A percentile compares a stretch with the other conserved stretches of the same genome.
Evolutionary conservation across 129 eudicot species (phyloP).

Genomic region (Lactuca saligna): DNA sequence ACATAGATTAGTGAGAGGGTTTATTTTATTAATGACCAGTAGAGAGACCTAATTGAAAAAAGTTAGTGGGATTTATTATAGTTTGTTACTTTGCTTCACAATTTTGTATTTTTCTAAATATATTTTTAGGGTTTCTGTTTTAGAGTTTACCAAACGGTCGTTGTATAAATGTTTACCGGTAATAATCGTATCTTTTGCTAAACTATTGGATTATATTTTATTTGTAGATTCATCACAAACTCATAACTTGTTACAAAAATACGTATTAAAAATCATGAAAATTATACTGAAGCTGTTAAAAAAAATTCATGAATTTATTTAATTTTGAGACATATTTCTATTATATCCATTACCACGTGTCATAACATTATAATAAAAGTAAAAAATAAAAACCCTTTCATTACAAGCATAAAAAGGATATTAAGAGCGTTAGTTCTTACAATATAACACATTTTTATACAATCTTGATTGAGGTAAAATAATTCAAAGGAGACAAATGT

Average conservation of each 20-base stretch:
- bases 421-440: too few species aligned
- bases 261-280: neutral
- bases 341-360: neutral
- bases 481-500: too few species aligned
- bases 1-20: constrained; percentile 25
- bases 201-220: neutral
- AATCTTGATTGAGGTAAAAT: too few species aligned
- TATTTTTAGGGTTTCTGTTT: constrained; percentile 9
- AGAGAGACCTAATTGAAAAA: neutral
- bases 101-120: constrained; percentile 11
- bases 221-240: neutral
- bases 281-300: too few species aligned
- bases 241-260: neutral
- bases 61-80: neutral
- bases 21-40: constrained; percentile 23
- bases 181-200: neutral
- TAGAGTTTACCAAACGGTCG: neutral
- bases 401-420: too few species aligned
- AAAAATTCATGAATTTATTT: too few species aligned
- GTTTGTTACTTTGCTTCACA: neutral
- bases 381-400: too few species aligned
- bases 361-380: neutral
- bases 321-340: neutral
- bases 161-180: neutral
- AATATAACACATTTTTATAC: too few species aligned